Percentiles rank a stretch among this genome's conserved stretches.
These are phyloP conservation scores for Begonia masoniana DNA, from an alignment of 306 rosid genomes.

Conservation along the genomic window DNA sequence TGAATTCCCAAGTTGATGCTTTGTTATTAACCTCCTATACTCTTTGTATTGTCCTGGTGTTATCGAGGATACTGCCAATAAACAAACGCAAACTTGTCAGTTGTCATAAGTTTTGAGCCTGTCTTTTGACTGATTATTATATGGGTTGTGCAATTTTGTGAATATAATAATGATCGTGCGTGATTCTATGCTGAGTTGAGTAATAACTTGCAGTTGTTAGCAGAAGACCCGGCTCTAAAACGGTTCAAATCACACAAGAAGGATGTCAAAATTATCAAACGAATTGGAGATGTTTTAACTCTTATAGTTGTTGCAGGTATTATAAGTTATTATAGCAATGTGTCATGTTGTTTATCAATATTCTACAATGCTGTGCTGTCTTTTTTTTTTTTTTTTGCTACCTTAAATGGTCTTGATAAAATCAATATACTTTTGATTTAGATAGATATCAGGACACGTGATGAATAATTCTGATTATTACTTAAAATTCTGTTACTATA, in stretches of 20 bases:
- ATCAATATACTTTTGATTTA: no score
- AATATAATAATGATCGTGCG: not conserved
- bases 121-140: not conserved
- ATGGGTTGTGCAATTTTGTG: not conserved
- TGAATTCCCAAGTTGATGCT: not conserved
- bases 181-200: conserved; percentile 7
- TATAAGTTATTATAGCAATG: not conserved
- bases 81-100: not conserved
- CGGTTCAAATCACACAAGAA: conserved; percentile 77
- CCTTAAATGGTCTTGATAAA: no score
- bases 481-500: no score
- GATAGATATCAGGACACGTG: no score
- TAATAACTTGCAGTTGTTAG: conserved; percentile 55
- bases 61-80: not conserved
- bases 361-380: conserved; percentile 2
- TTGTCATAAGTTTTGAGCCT: not conserved
- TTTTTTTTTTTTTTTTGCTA: no score
- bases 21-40: not conserved
- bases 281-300: conserved; percentile 60
- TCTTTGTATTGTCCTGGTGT: no score
- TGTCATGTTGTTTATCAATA: not conserved
- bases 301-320: conserved; percentile 57
- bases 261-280: conserved; percentile 38
- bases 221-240: conserved; percentile 48
- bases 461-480: no score